Conservation (phyloP, 805 yeast species). For the Torulaspora delbrueckii region DNA sequence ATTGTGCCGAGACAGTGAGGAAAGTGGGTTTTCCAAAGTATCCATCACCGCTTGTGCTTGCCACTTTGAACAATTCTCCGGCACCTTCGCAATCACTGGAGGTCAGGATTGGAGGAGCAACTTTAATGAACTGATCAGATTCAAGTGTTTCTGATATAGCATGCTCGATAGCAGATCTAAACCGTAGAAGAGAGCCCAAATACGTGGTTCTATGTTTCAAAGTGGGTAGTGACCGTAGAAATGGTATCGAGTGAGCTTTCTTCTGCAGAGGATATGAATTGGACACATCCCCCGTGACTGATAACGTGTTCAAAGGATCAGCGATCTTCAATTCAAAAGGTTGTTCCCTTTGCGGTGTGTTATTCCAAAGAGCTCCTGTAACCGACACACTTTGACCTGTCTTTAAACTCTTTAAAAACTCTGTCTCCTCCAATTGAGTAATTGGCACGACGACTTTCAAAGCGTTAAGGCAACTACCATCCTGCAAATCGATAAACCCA, state of each 20-base stretch:
- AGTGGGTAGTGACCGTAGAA: slow-evolving; percentile 67
- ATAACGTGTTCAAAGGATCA: slow-evolving; percentile 35
- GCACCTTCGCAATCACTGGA: slow-evolving; percentile 96
- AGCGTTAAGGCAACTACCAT: slow-evolving; percentile 59
- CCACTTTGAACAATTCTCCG: slow-evolving; percentile 76
- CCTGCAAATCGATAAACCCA: slow-evolving; percentile 74
- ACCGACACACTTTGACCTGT: slow-evolving; percentile 47
- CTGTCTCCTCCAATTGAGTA: slow-evolving; percentile 24
- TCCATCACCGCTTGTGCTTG: slow-evolving; percentile 28
- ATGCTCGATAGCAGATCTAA: slow-evolving; percentile 63
- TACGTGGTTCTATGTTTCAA: slow-evolving; percentile 68
- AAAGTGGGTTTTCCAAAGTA: slow-evolving; percentile 66
- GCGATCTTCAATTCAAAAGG: slow-evolving; percentile 45
- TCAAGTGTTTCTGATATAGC: slow-evolving; percentile 52
- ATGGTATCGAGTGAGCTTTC: slow-evolving; percentile 62
- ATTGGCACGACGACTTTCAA: slow-evolving; percentile 52
- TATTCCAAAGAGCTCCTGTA: slow-evolving; percentile 35
- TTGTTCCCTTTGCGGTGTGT: slow-evolving; percentile 40
- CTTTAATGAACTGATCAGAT: slow-evolving; percentile 55
- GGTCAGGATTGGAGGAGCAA: slow-evolving; percentile 82
- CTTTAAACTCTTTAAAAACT: slow-evolving; percentile 30
- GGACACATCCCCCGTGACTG: slow-evolving; percentile 57
- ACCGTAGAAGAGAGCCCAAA: slow-evolving; percentile 62
- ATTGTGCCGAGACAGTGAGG: slow-evolving; percentile 85
- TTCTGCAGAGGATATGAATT: slow-evolving; percentile 78